A percentile compares a stretch with the other conserved stretches of the same genome.
Evolutionary conservation across 495 filamentous ascomycete species (phyloP).

Genomic region (Peziza echinospora): DNA sequence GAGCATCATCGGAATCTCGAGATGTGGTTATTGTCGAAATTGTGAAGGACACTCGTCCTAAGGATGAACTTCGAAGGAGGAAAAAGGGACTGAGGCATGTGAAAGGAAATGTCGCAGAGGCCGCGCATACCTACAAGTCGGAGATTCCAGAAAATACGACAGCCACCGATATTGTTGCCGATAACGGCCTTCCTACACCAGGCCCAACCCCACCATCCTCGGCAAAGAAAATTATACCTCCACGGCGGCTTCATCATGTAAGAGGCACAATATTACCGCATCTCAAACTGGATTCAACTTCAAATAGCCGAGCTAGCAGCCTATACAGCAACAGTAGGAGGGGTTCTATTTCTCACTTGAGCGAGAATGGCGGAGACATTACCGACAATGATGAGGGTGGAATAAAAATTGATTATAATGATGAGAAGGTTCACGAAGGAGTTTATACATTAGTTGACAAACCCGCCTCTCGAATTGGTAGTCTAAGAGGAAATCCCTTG

Average conservation of each 20-base stretch:
- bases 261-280: background rate
- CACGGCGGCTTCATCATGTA: background rate
- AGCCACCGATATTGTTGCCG: background rate
- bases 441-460: background rate
- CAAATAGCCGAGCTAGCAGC: too few species aligned
- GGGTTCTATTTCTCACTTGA: background rate
- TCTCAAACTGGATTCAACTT: background rate
- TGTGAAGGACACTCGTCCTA: background rate
- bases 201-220: slow-evolving; percentile 11
- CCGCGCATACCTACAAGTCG: slow-evolving; percentile 12
- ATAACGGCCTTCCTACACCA: slow-evolving; percentile 12
- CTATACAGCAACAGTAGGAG: background rate
- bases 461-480: background rate
- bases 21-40: background rate
- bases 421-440: background rate
- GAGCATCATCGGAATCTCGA: background rate
- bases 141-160: background rate
- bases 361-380: background rate
- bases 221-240: background rate
- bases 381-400: background rate
- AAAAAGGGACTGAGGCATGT: background rate
- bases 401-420: background rate
- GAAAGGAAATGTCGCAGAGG: slow-evolving; percentile 2
- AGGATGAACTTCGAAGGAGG: background rate
- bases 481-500: background rate